These are phyloP conservation scores for Lipomyces mesembrius DNA, from an alignment of 805 yeast species.

Conservation along the genomic window DNA sequence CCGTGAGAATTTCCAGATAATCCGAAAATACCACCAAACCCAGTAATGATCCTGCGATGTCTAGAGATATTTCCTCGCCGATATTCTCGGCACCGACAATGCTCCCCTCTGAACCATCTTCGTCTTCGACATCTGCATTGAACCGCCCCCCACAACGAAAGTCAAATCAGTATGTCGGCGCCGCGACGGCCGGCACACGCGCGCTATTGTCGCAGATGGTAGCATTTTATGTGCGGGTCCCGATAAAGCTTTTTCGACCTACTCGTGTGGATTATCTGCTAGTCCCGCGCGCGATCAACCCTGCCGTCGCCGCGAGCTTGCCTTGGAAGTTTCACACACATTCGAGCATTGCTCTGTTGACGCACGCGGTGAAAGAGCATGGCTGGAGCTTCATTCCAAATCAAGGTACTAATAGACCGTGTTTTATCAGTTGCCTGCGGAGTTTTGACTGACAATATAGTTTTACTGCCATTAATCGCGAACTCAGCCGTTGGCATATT, in stretches of 20 bases:
- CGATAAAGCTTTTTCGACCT: constrained; percentile 85
- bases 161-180: constrained; percentile 57
- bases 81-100: background rate
- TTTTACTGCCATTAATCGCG: constrained; percentile 85
- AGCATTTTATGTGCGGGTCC: constrained; percentile 76
- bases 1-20: background rate
- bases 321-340: constrained; percentile 62
- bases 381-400: constrained; percentile 91
- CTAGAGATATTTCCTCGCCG: background rate
- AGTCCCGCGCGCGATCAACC: constrained; percentile 47
- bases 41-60: constrained; percentile 1
- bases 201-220: constrained; percentile 75
- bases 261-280: constrained; percentile 80
- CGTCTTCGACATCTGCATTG: background rate
- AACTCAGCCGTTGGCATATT: constrained; percentile 89
- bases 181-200: constrained; percentile 82
- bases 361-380: constrained; percentile 69
- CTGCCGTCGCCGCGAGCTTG: constrained; percentile 40
- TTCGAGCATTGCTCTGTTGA: constrained; percentile 74
- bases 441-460: constrained; percentile 40
- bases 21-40: background rate
- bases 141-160: background rate
- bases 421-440: background rate
- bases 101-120: background rate
- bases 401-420: constrained; percentile 44